Evolutionary conservation across 2,329 filamentous ascomycete genomes (phyloP), one percentile per base, ranked within the genome.

Genomic region (Colletotrichum salicis): DNA sequence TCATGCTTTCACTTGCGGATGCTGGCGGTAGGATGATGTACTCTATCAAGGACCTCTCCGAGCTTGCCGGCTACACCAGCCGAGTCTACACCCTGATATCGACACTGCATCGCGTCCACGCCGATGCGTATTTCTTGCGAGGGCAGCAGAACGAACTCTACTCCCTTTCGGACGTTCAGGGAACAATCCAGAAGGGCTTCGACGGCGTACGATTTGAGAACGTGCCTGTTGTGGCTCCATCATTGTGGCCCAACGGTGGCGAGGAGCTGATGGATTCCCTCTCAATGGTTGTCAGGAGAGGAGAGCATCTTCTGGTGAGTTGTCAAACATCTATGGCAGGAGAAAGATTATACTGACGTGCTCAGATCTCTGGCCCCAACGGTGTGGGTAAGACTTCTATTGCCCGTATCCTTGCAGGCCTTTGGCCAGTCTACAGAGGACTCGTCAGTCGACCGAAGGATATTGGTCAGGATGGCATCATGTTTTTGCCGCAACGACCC

Each of bases 11-110:
- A 19, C 89, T 99, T 48, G 96, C 96, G 11, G 96, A 99, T 82
- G 96, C 96, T 1, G 96, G 96, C 71, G 96, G 96, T 31, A 90
- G 96, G 58, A 98, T 99, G 94, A 99, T 99, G 96, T 99, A 99
- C 85, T 96, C 94, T 73, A 97, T 99, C 86, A 99, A 99, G 83
- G 97, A 99, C 79, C 89, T 99, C 45, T 95, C 95, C 1, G 96
- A 99, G 80, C 87, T 99, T 41, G 96, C 96, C 5, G 96, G 96
- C 27, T 97, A 98, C 84, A 99, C 96, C 0, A 97, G 94, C 70
- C 91, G 96, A 56, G 95, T 99, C 13, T 99, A 98, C 84, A 97
- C 95, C 12, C 88, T 99, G 52, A 97, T 99, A 78, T 96, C 95
- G 56, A 97, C 96, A 0, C 88, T 99, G 31, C 96, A 99, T 79